Base-by-base conservation (phyloP, 768 basidiomycete species). In the Hemileccinum rubropunctum region DNA sequence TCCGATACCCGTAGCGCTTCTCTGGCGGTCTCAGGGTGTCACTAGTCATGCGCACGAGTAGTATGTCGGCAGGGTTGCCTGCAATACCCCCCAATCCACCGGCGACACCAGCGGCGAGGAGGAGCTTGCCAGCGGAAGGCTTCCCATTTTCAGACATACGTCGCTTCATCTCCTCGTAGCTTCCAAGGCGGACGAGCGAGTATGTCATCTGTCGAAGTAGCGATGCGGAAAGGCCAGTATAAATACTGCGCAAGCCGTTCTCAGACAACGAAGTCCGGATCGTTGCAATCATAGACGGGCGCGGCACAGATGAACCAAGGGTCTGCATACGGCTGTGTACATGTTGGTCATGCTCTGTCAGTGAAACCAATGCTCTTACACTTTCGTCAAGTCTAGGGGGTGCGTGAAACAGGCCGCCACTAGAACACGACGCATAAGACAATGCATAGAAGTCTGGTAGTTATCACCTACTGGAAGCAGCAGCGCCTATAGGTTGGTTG, bases 121-220 rank as follows among this genome's bases (percentile, higher is more conserved):
- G 72, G 23, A 89, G 73, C 27, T 75, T 71, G n/a, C 70, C 58
- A 0, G 80, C 69, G 7, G 81, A 80, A n/a, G 82, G 75, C 11
- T 71, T 74, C 3, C 80, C 76, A 28, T 75, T 66, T 53, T 65
- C 63, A 12, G 81, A 76, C 42, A 90, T 62, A 13, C 70, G 70
- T 17, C 71, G 68, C 61, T 91, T 91, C 63, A 88, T 75, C 45
- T 82, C 80, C 60, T 95, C 92, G 61, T 94, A 93, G 18, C 75
- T 80, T 20, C 91, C 91, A 27, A 94, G 71, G 28, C 92, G 83
- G 46, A 91, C 88, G 40, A 94, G 80, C 0, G 90, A 90, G 61
- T 95, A 95, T 10, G 90, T 84, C 91, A 94, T 92, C 70, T 95
- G 92, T 45, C 92, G 80, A 66, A 93, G 74, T 20, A 92, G 67